These are phyloP conservation scores for Sugiyamaella floridensis DNA, from an alignment of 805 yeast species.

Conservation along the genomic window DNA sequence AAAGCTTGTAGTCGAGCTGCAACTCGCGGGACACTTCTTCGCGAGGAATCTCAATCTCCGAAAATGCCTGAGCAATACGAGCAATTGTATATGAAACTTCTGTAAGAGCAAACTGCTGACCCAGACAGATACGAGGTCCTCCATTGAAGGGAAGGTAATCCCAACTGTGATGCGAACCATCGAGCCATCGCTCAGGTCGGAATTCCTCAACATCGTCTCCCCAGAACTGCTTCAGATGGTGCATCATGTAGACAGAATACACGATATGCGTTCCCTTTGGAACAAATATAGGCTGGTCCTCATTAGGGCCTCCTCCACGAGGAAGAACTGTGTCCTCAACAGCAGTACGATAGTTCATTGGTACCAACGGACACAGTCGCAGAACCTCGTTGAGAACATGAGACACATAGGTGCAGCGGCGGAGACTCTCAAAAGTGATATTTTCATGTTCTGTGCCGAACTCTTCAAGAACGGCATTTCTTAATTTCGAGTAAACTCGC, in stretches of 20 bases:
- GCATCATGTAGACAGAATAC: constrained; percentile 40
- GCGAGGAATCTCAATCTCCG: background rate
- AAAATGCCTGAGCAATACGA: constrained; percentile 30
- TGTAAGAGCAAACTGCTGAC: constrained; percentile 52
- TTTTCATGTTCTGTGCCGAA: constrained; percentile 28
- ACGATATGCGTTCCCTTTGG: constrained; percentile 39
- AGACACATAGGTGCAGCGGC: constrained; percentile 42
- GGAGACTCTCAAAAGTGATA: constrained; percentile 42
- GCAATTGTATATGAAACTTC: constrained; percentile 43
- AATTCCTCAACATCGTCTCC: constrained; percentile 38
- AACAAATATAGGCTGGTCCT: constrained; percentile 35
- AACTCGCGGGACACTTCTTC: background rate
- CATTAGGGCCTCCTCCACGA: constrained; percentile 45
- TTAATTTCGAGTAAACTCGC: constrained; percentile 29
- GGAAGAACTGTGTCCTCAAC: constrained; percentile 43
- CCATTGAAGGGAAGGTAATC: constrained; percentile 49
- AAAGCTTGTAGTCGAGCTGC: background rate
- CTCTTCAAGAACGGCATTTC: constrained; percentile 33
- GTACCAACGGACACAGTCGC: constrained; percentile 48
- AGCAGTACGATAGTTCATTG: constrained; percentile 42
- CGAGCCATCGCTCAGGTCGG: constrained; percentile 40
- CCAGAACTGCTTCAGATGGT: constrained; percentile 35
- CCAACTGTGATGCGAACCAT: constrained; percentile 36
- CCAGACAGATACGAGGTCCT: constrained; percentile 50
- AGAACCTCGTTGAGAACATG: constrained; percentile 43